phyloP scores from a whole-genome alignment of 1,139 yeast species.

The Suhomyces taliae region DNA sequence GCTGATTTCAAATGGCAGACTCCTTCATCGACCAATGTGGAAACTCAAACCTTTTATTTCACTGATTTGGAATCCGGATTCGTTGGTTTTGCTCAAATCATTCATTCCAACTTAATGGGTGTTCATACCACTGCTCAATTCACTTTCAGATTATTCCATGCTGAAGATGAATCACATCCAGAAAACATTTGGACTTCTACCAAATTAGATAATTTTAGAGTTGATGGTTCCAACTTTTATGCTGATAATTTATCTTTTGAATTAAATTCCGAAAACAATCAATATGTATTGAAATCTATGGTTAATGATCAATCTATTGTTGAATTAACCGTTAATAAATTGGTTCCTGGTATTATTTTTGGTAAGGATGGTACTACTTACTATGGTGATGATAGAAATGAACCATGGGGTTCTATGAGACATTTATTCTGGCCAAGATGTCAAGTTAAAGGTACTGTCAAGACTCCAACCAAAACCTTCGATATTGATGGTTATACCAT shows the following conservation, averaged over 20 bases:
- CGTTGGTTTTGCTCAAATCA: slow-evolving; percentile 88
- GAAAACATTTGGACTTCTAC: slow-evolving; percentile 85
- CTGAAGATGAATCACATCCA: slow-evolving; percentile 29
- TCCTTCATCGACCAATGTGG: slow-evolving; percentile 86
- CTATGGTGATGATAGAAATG: slow-evolving; percentile 76
- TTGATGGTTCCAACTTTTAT: slow-evolving; percentile 76
- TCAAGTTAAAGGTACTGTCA: slow-evolving; percentile 61
- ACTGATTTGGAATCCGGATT: slow-evolving; percentile 60
- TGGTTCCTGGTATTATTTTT: slow-evolving; percentile 83
- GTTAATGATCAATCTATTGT: slow-evolving; percentile 75
- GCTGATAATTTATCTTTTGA: slow-evolving; percentile 71
- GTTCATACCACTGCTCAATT: slow-evolving; percentile 92
- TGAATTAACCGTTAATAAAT: slow-evolving; percentile 60
- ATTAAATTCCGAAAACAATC: slow-evolving; percentile 53
- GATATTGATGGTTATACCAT: slow-evolving; percentile 61
- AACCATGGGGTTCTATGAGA: slow-evolving; percentile 98
- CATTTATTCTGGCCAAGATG: slow-evolving; percentile 97
- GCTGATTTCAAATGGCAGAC: slow-evolving; percentile 74
- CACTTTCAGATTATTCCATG: slow-evolving; percentile 76
- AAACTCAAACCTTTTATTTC: slow-evolving; percentile 91
- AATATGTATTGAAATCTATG: slow-evolving; percentile 60
- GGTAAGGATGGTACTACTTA: slow-evolving; percentile 84
- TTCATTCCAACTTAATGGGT: slow-evolving; percentile 89
- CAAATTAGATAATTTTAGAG: slow-evolving; percentile 74
- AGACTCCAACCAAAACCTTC: slow-evolving; percentile 25